Evolutionary conservation across 345 rosid species (phyloP), one percentile per base, ranked within the genome.

Genomic region (Moricandia arvensis): DNA sequence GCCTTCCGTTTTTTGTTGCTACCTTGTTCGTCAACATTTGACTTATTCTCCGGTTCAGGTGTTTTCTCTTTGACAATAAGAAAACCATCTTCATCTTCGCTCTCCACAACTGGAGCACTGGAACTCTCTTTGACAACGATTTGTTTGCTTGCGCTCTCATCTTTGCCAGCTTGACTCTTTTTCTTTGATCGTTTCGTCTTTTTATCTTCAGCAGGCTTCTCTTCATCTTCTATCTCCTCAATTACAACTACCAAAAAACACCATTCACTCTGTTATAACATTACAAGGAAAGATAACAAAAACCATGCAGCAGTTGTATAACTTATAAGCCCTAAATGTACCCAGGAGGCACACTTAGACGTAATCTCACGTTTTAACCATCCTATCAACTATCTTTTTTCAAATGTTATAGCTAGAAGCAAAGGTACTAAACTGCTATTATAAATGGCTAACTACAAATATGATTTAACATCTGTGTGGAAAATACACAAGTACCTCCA

Each of bases 81-180:
- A 66, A 96, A 84, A 35, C 99, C 98, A 58, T 96, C 98, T 87
- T 93, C 98, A 75, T 92, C 97, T 80, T 96, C 98, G 63, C 91
- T 89, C 82, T 87, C 98, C 76, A 89, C 33, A 74, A 81, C 82
- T 7, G 84, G 68, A 8, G 45, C 81, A 69, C 53, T 26, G 17
- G 34, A 71, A 47, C 63, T 83, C 76, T 78, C 74, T 41, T 30
- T 83, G 34, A 63, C 75, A 81, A 80, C 75, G 73, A 89, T 82
- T 54, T 87, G 87, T 34, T 1, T 69, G 24, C 57, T 53, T 35
- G 77, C 80, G 6, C 61, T 84, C 72, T 80, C 86, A 2, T 60
- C 77, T 47, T 80, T 74, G 37, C 41, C 83, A 41, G 76, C 66
- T 66, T 76, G 69, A 57, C 60, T 81, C 80, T 82, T 88, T 79